Percentiles rank a stretch among this genome's conserved stretches.
Evolutionary conservation across 2,329 filamentous ascomycete genomes (phyloP).

Genomic region (Fusarium sterilihyphosum): DNA sequence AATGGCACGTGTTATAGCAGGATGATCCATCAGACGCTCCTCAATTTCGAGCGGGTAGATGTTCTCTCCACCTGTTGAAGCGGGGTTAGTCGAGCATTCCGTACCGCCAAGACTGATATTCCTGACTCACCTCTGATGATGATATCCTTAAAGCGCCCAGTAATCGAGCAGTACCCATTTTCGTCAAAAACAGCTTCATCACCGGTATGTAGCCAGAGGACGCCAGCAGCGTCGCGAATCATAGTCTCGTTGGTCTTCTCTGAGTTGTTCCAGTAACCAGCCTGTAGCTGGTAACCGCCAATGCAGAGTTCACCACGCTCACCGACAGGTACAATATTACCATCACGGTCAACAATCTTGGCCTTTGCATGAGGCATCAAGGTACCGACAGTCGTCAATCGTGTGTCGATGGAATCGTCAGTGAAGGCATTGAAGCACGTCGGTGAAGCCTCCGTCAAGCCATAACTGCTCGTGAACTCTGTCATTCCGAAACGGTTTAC

Average conservation of each 20-base stretch:
- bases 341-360: conserved; percentile 78
- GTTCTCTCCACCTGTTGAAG: conserved; percentile 72
- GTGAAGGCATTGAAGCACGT: conserved; percentile 85
- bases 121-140: conserved; percentile 71
- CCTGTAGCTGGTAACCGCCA: conserved; percentile 79
- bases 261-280: conserved; percentile 74
- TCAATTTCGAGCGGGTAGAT: conserved; percentile 80
- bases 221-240: conserved; percentile 61
- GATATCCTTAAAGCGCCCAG: conserved; percentile 81
- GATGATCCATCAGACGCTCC: conserved; percentile 74
- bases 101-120: conserved; percentile 4
- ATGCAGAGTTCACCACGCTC: conserved; percentile 79
- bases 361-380: conserved; percentile 79
- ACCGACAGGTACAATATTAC: conserved; percentile 73
- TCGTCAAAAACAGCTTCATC: conserved; percentile 76
- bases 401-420: conserved; percentile 72
- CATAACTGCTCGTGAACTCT: conserved; percentile 76
- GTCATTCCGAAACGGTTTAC: conserved; percentile 78
- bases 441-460: conserved; percentile 81
- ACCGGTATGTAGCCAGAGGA: conserved; percentile 73
- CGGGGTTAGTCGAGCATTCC: conserved; percentile 32
- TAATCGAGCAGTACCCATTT: conserved; percentile 76
- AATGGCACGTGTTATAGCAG: conserved; percentile 69
- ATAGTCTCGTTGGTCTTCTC: conserved; percentile 75
- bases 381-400: conserved; percentile 78